Evolutionary conservation across 441 rosid genomes (phyloP), one percentile per base, ranked within the genome.

Genomic region (Euphorbia schlechtendalii): DNA sequence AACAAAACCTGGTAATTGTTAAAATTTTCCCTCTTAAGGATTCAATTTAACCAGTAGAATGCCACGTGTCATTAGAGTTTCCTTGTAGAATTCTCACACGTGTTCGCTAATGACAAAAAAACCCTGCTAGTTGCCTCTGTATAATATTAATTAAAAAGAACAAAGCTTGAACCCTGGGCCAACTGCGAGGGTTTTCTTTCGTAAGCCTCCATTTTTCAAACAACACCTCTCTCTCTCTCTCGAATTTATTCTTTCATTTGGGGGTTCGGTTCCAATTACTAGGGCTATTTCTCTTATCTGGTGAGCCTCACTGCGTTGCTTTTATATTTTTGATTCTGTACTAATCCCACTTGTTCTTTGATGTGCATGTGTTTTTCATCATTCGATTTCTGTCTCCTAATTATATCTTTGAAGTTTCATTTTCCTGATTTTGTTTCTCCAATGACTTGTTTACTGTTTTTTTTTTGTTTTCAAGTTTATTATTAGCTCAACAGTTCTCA

Each of bases 141-240:
- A 32, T 3, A 2, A 32, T 32, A 32, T 32, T 32, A 32, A 32
- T 32, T 32, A 32, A 32, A 32, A 32, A 32, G 6, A 32, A 3
- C 3, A 72, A 72, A 73, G 36, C 77, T 73, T 77, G 76, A 71
- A 71, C 78, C 76, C 58, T 73, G 48, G 60, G 36, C 56, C 77
- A 69, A 69, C 80, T 75, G 65, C 65, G 79, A 77, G 76, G 73
- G 73, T 71, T 75, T 6, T 32, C 34, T 73, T 79, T 73, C 67
- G 45, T 59, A 59, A 63, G 64, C 22, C 43, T 46, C 40, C 61
- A 3, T 66, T 66, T 51, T 24, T 18, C 49, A 71, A 63, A n/a
- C n/a, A n/a, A n/a, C n/a, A n/a, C n/a, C n/a, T n/a, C 40, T 17
- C 38, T 32, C 63, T 74, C 63, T 65, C 66, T 66, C 70, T 18